A percentile compares a stretch with the other conserved stretches of the same genome.
These are phyloP conservation scores for Gorgonomyces haynaldii DNA, from an alignment of 192 early-diverging fungal genomes.

Conservation along the genomic window DNA sequence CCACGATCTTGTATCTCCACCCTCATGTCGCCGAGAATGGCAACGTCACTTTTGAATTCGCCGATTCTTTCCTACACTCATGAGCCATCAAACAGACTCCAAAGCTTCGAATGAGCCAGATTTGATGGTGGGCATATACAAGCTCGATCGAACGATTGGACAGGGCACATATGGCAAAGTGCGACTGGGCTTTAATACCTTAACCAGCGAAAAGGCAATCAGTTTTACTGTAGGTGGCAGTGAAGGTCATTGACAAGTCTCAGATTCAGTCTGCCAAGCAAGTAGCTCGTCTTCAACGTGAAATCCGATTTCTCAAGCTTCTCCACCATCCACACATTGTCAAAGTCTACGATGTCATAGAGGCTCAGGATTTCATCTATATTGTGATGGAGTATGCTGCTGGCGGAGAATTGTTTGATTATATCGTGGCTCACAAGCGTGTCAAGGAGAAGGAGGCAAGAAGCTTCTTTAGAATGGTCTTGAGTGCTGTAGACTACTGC, in stretches of 20 bases:
- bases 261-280: conserved; percentile 45
- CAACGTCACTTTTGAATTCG: too few species aligned
- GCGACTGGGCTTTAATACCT: conserved; percentile 24
- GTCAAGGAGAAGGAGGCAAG: conserved; percentile 77
- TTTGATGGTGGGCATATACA: conserved; percentile 19
- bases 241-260: conserved; percentile 31
- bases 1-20: too few species aligned
- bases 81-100: not conserved
- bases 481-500: conserved; percentile 53
- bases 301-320: conserved; percentile 67
- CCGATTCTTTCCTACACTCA: too few species aligned
- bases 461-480: conserved; percentile 71
- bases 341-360: conserved; percentile 69
- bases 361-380: conserved; percentile 67
- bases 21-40: too few species aligned
- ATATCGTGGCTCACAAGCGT: conserved; percentile 68
- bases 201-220: conserved; percentile 25
- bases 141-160: conserved; percentile 35
- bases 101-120: not conserved
- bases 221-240: conserved; percentile 17
- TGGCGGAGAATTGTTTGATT: conserved; percentile 78
- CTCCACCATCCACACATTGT: conserved; percentile 86
- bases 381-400: conserved; percentile 81
- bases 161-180: conserved; percentile 51
- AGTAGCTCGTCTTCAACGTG: conserved; percentile 59